Evolutionary conservation across 495 filamentous ascomycete genomes (phyloP).

Genomic region (Penicillium steckii): DNA sequence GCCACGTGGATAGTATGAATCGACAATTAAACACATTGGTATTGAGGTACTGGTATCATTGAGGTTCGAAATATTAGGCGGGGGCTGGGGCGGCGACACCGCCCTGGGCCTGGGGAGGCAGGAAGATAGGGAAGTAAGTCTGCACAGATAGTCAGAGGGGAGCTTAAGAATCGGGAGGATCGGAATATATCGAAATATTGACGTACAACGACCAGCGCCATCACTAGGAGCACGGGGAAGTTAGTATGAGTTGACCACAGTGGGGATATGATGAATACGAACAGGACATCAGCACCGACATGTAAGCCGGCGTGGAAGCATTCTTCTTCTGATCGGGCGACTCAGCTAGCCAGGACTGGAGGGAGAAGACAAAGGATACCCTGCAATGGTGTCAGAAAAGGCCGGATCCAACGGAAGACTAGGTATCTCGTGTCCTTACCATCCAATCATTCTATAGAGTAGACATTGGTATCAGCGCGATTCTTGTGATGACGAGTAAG

Average conservation of each 20-base stretch:
- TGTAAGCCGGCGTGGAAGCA: conserved; percentile 71
- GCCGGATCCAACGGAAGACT: not conserved
- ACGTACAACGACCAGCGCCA: conserved; percentile 72
- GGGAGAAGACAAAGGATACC: conserved; percentile 78
- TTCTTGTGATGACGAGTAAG: not conserved
- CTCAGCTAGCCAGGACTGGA: conserved; percentile 86
- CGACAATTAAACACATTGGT: conserved; percentile 3
- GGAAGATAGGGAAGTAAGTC: conserved; percentile 83
- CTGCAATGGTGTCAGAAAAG: conserved; percentile 40
- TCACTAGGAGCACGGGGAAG: conserved; percentile 47
- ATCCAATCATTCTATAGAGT: conserved; percentile 65
- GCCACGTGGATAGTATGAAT: not conserved
- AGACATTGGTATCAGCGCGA: conserved; percentile 8
- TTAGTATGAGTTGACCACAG: conserved; percentile 11
- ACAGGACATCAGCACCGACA: conserved; percentile 85
- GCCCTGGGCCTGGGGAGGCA: conserved; percentile 55
- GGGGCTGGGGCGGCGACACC: conserved; percentile 43
- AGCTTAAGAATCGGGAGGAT: not conserved
- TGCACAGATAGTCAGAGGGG: conserved; percentile 25
- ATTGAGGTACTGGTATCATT: conserved; percentile 12
- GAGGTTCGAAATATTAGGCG: conserved; percentile 24
- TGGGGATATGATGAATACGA: conserved; percentile 32
- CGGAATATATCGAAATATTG: not conserved
- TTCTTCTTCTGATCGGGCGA: conserved; percentile 70
- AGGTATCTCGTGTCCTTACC: conserved; percentile 48